Conservation (phyloP, 2,329 filamentous ascomycete genomes). For the Paracamarosporium sp. region DNA sequence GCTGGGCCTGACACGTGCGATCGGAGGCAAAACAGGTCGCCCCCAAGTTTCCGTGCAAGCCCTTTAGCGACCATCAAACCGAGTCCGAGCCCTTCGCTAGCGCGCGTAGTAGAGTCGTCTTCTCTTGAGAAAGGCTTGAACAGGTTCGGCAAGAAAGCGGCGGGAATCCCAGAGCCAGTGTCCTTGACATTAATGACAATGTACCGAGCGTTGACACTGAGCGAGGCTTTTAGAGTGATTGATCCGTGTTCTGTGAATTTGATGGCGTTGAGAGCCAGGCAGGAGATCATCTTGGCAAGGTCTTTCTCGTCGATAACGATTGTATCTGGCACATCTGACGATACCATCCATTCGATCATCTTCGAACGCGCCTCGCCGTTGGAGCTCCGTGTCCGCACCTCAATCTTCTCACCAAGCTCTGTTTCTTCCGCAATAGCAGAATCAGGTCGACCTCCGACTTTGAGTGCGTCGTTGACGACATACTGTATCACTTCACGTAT, state of each 20-base stretch:
- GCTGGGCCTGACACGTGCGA: conserved; percentile 67
- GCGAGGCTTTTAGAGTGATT: conserved; percentile 63
- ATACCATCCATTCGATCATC: conserved; percentile 58
- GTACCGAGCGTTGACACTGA: conserved; percentile 60
- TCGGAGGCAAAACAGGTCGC: conserved; percentile 69
- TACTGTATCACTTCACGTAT: conserved; percentile 58
- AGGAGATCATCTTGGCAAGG: conserved; percentile 68
- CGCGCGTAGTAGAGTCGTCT: conserved; percentile 71
- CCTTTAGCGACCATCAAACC: conserved; percentile 77
- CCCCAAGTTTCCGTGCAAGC: conserved; percentile 71
- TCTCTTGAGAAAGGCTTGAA: conserved; percentile 75
- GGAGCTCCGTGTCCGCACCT: conserved; percentile 53
- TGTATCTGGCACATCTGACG: conserved; percentile 58
- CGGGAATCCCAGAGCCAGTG: conserved; percentile 72
- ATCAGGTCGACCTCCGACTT: conserved; percentile 60
- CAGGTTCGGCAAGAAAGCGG: conserved; percentile 68
- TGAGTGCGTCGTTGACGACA: conserved; percentile 60
- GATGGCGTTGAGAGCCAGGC: conserved; percentile 70
- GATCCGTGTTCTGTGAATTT: conserved; percentile 73
- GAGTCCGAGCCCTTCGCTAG: conserved; percentile 72
- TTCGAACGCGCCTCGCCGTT: conserved; percentile 55
- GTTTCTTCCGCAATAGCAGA: conserved; percentile 57
- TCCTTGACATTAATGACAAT: conserved; percentile 69
- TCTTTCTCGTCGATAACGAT: conserved; percentile 69
- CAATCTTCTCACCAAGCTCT: conserved; percentile 56